Base-by-base conservation (phyloP, 140 eudicot species). In the Stevia rebaudiana region DNA sequence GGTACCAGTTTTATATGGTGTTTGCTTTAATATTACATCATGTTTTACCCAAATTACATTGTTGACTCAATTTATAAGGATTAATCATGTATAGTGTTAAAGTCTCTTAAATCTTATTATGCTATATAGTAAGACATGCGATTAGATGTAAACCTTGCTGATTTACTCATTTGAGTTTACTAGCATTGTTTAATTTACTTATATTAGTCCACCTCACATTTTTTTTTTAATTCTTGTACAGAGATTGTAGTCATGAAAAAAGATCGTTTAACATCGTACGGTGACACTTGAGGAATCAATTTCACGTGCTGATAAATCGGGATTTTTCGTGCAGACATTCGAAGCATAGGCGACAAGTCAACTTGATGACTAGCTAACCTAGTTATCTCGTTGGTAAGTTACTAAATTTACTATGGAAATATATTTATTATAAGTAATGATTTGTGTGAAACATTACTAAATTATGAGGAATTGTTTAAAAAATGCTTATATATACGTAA, bases 161-260 rank as follows among this genome's bases (percentile, higher is more conserved):
- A 5, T 40, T 21, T 22, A 9, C 18, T 42, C n/a, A n/a, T 42
- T 12, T 24, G 7, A 6, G 25, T 8, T 63, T 42, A 42, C 23
- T 63, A 11, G 13, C 28, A 40, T 22, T 6, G 52, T 13, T 61
- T 40, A 41, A 40, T 61, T 40, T 60, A 60, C 36, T 60, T 37
- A 19, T 60, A 12, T 21, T 8, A 10, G 31, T 11, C 46, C 16
- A 0, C 40, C 11, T 39, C 30, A 61, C 51, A n/a, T n/a, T 1
- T 22, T 11, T 13, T 61, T 23, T 61, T 61, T 52, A 11, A 24
- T 23, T 61, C 35, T 41, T 61, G 67, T 40, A 61, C 51, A 61
- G 22, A 48, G 49, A 37, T 60, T 60, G 30, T 60, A 18, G 42
- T 39, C 49, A 11, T 37, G 50, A 60, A 61, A 37, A 61, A 37